Percentiles rank a stretch among this genome's conserved stretches.
These are phyloP conservation scores for Trapa incisa DNA, from an alignment of 345 rosid species.

Conservation along the genomic window DNA sequence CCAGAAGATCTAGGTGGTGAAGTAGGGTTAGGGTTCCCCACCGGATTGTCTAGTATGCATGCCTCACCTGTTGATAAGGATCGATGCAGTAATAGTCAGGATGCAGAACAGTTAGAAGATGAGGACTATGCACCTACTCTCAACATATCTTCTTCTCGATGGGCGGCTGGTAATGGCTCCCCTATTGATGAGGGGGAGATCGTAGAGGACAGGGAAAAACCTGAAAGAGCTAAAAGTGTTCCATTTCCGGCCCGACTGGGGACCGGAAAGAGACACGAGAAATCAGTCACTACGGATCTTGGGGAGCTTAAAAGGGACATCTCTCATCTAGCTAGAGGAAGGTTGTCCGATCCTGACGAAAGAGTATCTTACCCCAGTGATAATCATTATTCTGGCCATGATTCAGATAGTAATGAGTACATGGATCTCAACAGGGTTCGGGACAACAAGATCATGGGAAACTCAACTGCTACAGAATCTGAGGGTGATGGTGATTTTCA, in stretches of 20 bases:
- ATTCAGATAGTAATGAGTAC: constrained; percentile 43
- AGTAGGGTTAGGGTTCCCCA: constrained; percentile 24
- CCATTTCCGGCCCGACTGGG: constrained; percentile 26
- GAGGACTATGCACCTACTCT: constrained; percentile 67
- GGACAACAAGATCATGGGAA: constrained; percentile 21
- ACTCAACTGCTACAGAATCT: constrained; percentile 38
- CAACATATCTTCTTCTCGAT: constrained; percentile 88
- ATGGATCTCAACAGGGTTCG: constrained; percentile 61
- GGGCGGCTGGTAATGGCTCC: constrained; percentile 86
- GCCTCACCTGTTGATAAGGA: constrained; percentile 30
- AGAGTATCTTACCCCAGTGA: constrained; percentile 29
- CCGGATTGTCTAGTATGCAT: constrained; percentile 12
- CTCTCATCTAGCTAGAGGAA: constrained; percentile 37
- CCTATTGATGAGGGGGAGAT: constrained; percentile 88
- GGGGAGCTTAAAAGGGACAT: constrained; percentile 46
- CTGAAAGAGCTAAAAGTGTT: constrained; percentile 53
- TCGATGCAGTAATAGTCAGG: constrained; percentile 25
- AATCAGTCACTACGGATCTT: constrained; percentile 51
- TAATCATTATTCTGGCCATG: constrained; percentile 38
- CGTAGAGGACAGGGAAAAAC: constrained; percentile 47
- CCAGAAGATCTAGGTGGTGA: constrained; percentile 13
- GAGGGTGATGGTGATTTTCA: constrained; percentile 35
- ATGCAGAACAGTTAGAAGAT: constrained; percentile 37
- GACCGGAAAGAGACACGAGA: constrained; percentile 20
- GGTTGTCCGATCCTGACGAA: constrained; percentile 61